Conservation (phyloP, 495 filamentous ascomycete species). For the Aspergillus saccharolyticus region DNA sequence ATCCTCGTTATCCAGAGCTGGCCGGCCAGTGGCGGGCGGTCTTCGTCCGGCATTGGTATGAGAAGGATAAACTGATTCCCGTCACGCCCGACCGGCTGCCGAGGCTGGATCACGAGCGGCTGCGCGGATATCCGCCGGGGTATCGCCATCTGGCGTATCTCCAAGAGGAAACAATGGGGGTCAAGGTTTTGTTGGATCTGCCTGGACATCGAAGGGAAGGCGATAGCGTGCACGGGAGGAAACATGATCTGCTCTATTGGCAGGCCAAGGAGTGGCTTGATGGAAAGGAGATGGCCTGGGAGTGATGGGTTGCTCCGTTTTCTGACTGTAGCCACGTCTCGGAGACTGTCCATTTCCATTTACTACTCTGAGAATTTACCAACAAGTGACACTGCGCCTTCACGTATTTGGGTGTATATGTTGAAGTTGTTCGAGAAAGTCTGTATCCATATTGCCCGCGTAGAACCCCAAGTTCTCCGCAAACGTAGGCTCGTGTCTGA, state of each 20-base stretch:
- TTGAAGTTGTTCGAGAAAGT: conserved; percentile 24
- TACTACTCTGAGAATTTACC: too few species aligned
- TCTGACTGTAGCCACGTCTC: too few species aligned
- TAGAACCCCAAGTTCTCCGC: conserved; percentile 28
- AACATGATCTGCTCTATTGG: conserved; percentile 44
- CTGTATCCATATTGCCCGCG: conserved; percentile 22
- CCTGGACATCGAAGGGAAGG: conserved; percentile 43
- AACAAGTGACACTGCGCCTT: too few species aligned
- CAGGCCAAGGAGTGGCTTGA: conserved; percentile 45
- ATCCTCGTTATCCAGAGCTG: neutral
- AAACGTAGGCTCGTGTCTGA: conserved; percentile 23
- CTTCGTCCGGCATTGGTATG: conserved; percentile 62
- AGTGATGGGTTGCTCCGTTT: conserved; percentile 3
- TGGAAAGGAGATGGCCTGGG: conserved; percentile 29
- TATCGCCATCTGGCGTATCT: conserved; percentile 55
- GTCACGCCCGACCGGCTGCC: conserved; percentile 50
- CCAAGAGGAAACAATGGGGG: conserved; percentile 42
- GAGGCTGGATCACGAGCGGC: conserved; percentile 39
- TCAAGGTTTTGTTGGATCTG: conserved; percentile 40
- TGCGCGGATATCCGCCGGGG: conserved; percentile 49
- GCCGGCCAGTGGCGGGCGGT: conserved; percentile 49
- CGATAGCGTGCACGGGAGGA: conserved; percentile 33
- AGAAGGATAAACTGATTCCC: conserved; percentile 62
- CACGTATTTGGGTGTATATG: neutral
- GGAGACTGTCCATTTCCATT: too few species aligned